Base-by-base conservation (phyloP, 1,284 basidiomycete species). In the Cystobasidium sp. region DNA sequence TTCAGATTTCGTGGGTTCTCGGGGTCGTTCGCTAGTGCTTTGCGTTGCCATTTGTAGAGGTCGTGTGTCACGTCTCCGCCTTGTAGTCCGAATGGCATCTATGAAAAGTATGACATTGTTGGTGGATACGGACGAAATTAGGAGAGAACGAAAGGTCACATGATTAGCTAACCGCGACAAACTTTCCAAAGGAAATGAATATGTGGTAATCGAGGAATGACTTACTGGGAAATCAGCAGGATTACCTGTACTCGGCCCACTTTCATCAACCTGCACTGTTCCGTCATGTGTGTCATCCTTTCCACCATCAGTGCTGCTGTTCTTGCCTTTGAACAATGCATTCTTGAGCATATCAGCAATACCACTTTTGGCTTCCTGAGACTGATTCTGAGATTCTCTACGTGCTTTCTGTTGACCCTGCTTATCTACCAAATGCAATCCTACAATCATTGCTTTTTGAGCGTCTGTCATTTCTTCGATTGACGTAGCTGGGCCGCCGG, bases 11-110 rank as follows among this genome's bases (percentile, higher is more conserved):
- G 88, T 6, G 87, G 86, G 22, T 83, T 80, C 37, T 89, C 86
- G 18, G 83, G 83, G 18, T 85, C 84, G 64, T 86, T 85, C 53
- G 88, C 86, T 46, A 86, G 86, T 76, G 90, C 89, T 74, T 91
- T 89, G 16, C 53, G 55, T 78, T 94, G 90, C 91, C 93, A 96
- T 83, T 95, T 95, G 86, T 96, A 96, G 51, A 97, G 90, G 77
- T 89, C 89, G 80, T 95, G 93, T 91, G 93, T 95, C 77, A 94
- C 88, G 80, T 96, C 93, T 43, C 90, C 92, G 44, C 93, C 93
- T 59, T 74, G 62, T 24, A 75, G 31, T 16, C 47, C 58, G 52
- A 75, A 71, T 37, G 76, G 67, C 49, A 73, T 76, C 68, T 69
- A n/a, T 64, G 18, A 39, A 53, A 47, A 1, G 16, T 89, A 82